phyloP scores from a whole-genome alignment of 169 alveolate species.

The Babesia ovis region DNA sequence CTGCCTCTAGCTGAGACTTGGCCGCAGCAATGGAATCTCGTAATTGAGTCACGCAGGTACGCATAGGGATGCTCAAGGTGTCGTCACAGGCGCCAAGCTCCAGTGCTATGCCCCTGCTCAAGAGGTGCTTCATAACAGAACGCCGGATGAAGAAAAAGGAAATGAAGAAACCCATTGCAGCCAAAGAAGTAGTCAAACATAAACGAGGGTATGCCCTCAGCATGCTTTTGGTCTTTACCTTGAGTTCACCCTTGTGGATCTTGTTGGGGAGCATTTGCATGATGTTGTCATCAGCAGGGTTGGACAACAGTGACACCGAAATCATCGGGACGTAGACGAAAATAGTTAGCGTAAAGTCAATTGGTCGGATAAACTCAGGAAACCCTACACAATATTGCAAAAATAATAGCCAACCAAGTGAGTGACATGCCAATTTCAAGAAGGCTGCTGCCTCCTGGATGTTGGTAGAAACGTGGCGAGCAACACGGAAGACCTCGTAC shows the following conservation, averaged over 20 bases:
- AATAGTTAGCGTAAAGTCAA: constrained; percentile 38
- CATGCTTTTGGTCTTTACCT: constrained; percentile 17
- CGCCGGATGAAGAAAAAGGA: neutral
- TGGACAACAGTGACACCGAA: constrained; percentile 44
- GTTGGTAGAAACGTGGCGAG: constrained; percentile 55
- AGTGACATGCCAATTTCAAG: constrained; percentile 40
- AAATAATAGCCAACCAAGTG: constrained; percentile 47
- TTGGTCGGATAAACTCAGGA: constrained; percentile 17
- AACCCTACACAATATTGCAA: constrained; percentile 29
- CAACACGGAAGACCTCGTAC: constrained; percentile 57
- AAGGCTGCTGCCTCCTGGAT: constrained; percentile 61
- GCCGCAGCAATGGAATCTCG: neutral
- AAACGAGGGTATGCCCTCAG: constrained; percentile 48
- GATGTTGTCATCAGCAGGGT: constrained; percentile 45
- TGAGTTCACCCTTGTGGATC: constrained; percentile 12
- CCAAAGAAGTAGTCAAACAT: constrained; percentile 19
- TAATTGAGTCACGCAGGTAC: neutral
- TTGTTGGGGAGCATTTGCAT: constrained; percentile 65
- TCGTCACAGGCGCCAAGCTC: neutral
- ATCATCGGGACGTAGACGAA: constrained; percentile 53
- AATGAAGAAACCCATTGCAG: constrained; percentile 20
- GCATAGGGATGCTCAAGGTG: constrained; percentile 5
- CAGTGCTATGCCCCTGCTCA: neutral
- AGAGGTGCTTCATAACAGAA: neutral
- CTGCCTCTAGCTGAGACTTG: neutral